Base-by-base conservation (phyloP, 1,284 basidiomycete species). In the Pseudomicrostroma phylloplanum region DNA sequence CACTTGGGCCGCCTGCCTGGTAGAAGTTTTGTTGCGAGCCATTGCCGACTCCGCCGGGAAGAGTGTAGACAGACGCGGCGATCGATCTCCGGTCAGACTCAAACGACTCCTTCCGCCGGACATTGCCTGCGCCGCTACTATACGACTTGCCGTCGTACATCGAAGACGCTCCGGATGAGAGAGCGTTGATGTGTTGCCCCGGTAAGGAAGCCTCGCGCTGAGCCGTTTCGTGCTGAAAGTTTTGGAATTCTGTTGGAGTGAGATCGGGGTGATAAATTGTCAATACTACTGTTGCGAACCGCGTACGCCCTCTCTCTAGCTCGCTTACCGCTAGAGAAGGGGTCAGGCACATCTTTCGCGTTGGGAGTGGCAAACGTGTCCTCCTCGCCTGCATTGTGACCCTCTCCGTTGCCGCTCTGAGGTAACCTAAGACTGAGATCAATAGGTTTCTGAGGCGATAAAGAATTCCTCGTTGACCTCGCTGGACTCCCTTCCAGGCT, bases 81-180 rank as follows among this genome's bases (percentile, higher is more conserved):
- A 74, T 67, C 12, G 70, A 71, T 36, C 67, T 67, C 11, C 68
- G 64, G 59, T 74, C 72, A 21, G 72, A 74, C 55, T 74, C 72
- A 40, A 71, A 61, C 6, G 72, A 74, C 23, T 64, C 68, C 48
- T 67, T 59, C 23, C 69, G 63, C 19, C 69, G 59, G 9, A 36
- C 4, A 36, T 36, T 36, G 30, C 30, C 30, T 36, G 30, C 30
- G 30, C 30, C 30, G 30, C 30, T 36, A 9, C 30, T 36, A 7
- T 56, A 64, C 15, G 43, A 48, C 43, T 23, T 54, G 2, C 67
- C 69, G 53, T 65, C 70, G 43, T 72, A 72, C 58, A 72, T 62
- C 15, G 72, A 74, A 12, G 72, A 74, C 2, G 70, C 68, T 1
- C 66, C 69, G 9, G 72, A 73, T 42, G 61, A 63, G 1, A 61